Evolutionary conservation across 345 rosid species (phyloP), one percentile per base, ranked within the genome.

Genomic region (Hypericum perforatum): DNA sequence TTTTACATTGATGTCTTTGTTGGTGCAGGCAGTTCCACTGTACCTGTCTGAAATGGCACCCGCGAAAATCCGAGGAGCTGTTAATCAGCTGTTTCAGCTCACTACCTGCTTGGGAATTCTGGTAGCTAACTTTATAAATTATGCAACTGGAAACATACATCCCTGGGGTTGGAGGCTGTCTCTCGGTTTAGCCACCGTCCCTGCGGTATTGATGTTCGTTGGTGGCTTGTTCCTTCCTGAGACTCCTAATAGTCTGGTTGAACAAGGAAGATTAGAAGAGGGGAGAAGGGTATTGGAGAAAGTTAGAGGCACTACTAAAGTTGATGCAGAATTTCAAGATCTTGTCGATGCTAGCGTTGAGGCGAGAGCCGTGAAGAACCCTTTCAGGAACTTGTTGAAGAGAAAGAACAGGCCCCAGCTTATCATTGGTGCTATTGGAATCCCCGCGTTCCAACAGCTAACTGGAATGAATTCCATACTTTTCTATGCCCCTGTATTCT

Each of bases 31-130:
- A 4, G 76, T 75, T 14, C 85, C 82, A 2, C 55, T 80, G 11
- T 80, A 80, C 49, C 71, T 77, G 3, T 77, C 80, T 0, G 86
- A 77, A 58, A 77, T 80, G 81, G 81, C 82, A 8, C 82, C 82
- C 0, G 66, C 66, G n/a, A 72, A 75, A 69, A 58, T 63, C 38
- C 58, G 86, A 29, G 86, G 86, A 29, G 63, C 73, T 0, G 57
- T 80, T 41, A 77, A 78, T 68, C 63, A 73, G 7, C 56, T 72
- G 52, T 80, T 68, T 53, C 79, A 78, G 60, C 57, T 81, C 11
- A 61, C 77, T 11, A 71, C 77, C 47, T 67, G 77, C 8, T 59
- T 75, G 10, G 86, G 86, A 9, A 67, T 80, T 53, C 40, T 75
- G 5, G 57, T 41, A 8, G 86, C 86, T 3, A 77, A 78, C 49